These are phyloP conservation scores for Sclerotiophoma versabilis DNA, from an alignment of 2,329 filamentous ascomycete genomes.

Conservation along the genomic window DNA sequence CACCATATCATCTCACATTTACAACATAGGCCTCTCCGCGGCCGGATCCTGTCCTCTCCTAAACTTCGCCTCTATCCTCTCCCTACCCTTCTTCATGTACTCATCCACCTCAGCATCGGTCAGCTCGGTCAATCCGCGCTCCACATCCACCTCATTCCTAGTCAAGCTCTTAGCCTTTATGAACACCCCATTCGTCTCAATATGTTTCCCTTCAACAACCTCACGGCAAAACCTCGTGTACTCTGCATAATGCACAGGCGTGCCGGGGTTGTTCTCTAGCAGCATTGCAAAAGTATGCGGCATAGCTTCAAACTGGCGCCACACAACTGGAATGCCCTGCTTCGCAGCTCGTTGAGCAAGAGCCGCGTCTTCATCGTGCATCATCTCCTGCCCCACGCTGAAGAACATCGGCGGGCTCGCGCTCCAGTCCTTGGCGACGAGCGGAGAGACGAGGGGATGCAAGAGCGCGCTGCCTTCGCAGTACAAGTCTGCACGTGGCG, in stretches of 20 bases:
- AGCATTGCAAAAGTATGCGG: conserved; percentile 70
- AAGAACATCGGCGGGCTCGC: conserved; percentile 72
- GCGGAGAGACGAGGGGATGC: conserved; percentile 73
- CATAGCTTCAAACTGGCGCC: conserved; percentile 81
- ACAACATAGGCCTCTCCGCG: conserved; percentile 35
- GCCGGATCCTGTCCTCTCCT: conserved; percentile 24
- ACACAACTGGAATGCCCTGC: conserved; percentile 68
- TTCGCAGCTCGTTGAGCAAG: conserved; percentile 63
- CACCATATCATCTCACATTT: background rate
- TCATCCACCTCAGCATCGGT: conserved; percentile 40
- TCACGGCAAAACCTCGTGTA: conserved; percentile 45
- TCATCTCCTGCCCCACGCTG: conserved; percentile 73
- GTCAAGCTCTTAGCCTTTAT: conserved; percentile 42
- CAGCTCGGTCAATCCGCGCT: conserved; percentile 33
- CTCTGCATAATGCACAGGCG: conserved; percentile 45
- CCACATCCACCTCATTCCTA: conserved; percentile 36
- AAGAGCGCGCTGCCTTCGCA: conserved; percentile 53
- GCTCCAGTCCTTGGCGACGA: conserved; percentile 66
- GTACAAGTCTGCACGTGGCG: conserved; percentile 57
- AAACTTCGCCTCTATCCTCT: conserved; percentile 33
- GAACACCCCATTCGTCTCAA: conserved; percentile 33
- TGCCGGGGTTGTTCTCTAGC: conserved; percentile 43
- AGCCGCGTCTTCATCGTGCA: conserved; percentile 71
- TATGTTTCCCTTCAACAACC: conserved; percentile 32
- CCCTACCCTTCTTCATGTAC: conserved; percentile 38